Percentiles rank a stretch among this genome's conserved stretches.
These are phyloP conservation scores for Colletotrichum scovillei DNA, from an alignment of 2,329 filamentous ascomycete genomes.

Conservation along the genomic window DNA sequence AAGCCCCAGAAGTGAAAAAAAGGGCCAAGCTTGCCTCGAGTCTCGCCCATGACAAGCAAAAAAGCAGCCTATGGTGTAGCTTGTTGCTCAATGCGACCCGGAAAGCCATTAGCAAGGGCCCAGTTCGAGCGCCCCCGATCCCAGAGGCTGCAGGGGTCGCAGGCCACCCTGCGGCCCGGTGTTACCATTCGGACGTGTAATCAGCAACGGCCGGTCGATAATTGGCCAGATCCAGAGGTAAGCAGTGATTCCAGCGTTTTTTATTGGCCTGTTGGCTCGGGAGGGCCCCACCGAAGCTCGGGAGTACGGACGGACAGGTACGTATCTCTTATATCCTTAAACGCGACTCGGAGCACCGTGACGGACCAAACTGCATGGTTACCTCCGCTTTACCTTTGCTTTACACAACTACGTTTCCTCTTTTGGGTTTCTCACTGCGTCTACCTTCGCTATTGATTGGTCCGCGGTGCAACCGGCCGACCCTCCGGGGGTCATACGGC, in stretches of 20 bases:
- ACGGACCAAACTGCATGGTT: conserved; percentile 1
- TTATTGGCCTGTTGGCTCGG: conserved; percentile 23
- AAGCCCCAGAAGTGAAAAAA: conserved; percentile 8
- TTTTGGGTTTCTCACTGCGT: neutral
- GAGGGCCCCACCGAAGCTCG: neutral
- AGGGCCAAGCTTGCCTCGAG: neutral
- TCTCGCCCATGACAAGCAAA: neutral
- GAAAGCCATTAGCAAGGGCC: neutral
- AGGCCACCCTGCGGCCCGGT: neutral
- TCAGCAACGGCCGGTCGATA: neutral
- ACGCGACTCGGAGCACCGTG: neutral
- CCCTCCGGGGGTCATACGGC: neutral
- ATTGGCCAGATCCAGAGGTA: neutral
- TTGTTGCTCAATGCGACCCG: neutral
- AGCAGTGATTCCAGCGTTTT: neutral
- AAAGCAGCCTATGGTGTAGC: neutral
- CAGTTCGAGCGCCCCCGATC: neutral
- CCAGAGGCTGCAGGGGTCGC: conserved; percentile 2
- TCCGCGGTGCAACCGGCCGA: neutral
- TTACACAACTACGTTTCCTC: neutral
- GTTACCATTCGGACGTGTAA: conserved; percentile 25
- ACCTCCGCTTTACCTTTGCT: neutral
- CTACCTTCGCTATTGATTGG: neutral
- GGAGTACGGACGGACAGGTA: neutral
- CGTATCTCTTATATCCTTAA: no score